Conservation (phyloP, 495 filamentous ascomycete genomes). For the Hypoxylon intermedium region DNA sequence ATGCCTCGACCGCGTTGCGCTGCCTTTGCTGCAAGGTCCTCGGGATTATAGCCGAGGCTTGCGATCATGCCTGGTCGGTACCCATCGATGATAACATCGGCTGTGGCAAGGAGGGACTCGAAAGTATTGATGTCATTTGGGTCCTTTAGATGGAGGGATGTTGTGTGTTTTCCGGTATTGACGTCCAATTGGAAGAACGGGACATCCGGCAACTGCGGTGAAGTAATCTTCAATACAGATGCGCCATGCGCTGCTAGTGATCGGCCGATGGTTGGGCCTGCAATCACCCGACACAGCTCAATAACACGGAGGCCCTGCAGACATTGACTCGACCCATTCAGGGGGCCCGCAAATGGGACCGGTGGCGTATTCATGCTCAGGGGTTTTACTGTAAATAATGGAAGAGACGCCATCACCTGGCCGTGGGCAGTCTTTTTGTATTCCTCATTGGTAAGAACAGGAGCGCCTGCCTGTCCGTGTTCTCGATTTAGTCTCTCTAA, state of each 20-base stretch:
- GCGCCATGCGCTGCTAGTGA: slow-evolving; percentile 73
- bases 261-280: slow-evolving; percentile 68
- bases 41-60: slow-evolving; percentile 66
- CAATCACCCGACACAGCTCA: slow-evolving; percentile 72
- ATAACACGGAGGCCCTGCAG: slow-evolving; percentile 66
- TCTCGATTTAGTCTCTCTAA: slow-evolving; percentile 70
- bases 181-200: slow-evolving; percentile 83
- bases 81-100: slow-evolving; percentile 69
- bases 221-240: slow-evolving; percentile 74
- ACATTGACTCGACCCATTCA: slow-evolving; percentile 57
- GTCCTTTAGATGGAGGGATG: slow-evolving; percentile 64
- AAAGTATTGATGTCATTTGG: slow-evolving; percentile 61
- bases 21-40: slow-evolving; percentile 60
- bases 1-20: slow-evolving; percentile 63
- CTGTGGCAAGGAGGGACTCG: slow-evolving; percentile 63
- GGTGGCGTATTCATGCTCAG: slow-evolving; percentile 58
- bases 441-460: slow-evolving; percentile 68
- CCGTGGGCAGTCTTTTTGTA: slow-evolving; percentile 68
- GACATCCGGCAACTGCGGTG: slow-evolving; percentile 70
- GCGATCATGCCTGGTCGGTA: slow-evolving; percentile 73
- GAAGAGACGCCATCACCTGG: slow-evolving; percentile 47
- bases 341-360: slow-evolving; percentile 56
- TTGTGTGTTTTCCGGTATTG: slow-evolving; percentile 70
- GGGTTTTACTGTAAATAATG: slow-evolving; percentile 61
- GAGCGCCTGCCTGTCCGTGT: slow-evolving; percentile 70